Evolutionary conservation across 2,329 filamentous ascomycete genomes (phyloP).

Genomic region (Cercospora janseana): DNA sequence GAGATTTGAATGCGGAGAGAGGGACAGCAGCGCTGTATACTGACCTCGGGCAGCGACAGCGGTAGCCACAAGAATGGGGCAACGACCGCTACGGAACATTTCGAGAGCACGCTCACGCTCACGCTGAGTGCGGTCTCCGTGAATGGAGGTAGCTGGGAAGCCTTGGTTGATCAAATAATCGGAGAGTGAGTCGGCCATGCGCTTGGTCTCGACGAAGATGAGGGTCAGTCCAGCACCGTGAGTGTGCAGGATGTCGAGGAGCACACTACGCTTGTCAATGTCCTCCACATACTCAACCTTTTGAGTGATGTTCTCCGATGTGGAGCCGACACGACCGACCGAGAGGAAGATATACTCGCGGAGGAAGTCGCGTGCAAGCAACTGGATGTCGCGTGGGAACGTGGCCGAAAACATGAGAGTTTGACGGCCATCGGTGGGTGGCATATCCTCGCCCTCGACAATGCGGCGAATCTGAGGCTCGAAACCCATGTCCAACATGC

Average conservation of each 20-base stretch:
- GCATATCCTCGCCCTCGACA: constrained; percentile 98
- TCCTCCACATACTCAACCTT: constrained; percentile 98
- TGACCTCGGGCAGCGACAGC: constrained; percentile 77
- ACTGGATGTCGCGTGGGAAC: constrained; percentile 98
- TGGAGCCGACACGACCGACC: constrained; percentile 96
- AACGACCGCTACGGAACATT: constrained; percentile 94
- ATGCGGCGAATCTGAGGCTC: constrained; percentile 99
- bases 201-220: constrained; percentile 99
- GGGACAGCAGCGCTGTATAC: constrained; percentile 6
- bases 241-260: constrained; percentile 95
- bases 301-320: constrained; percentile 99
- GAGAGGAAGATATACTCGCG: constrained; percentile 99
- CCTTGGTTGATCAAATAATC: constrained; percentile 98
- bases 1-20: neutral
- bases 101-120: constrained; percentile 97
- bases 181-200: constrained; percentile 95
- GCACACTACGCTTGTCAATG: constrained; percentile 92
- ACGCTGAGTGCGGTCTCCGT: constrained; percentile 96
- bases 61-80: constrained; percentile 94
- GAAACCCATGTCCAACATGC: constrained; percentile 99
- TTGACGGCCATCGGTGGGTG: constrained; percentile 75
- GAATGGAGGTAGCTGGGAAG: constrained; percentile 97
- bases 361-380: constrained; percentile 96
- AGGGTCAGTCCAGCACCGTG: constrained; percentile 85
- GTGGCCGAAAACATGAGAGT: constrained; percentile 99